Percentiles rank a stretch among this genome's conserved stretches.
phyloP scores from a whole-genome alignment of 2,329 filamentous ascomycete genomes.

The Neopestalotiopsis rosae region DNA sequence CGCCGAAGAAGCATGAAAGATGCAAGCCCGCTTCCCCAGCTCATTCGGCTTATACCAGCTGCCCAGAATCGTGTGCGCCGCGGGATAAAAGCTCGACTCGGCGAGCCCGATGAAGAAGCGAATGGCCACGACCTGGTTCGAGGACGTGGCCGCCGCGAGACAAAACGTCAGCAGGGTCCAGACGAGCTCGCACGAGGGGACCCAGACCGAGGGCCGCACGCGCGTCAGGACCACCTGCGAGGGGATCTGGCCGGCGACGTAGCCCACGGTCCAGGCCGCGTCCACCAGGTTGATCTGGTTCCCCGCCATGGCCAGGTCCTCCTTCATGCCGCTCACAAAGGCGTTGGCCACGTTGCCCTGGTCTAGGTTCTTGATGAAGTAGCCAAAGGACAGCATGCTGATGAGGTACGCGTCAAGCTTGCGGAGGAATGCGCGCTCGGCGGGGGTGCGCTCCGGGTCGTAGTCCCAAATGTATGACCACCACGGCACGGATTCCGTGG shows the following conservation, averaged over 20 bases:
- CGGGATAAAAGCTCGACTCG: conserved; percentile 46
- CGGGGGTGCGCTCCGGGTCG: conserved; percentile 27
- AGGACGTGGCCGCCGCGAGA: conserved; percentile 35
- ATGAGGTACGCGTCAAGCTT: conserved; percentile 31
- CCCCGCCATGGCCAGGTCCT: conserved; percentile 38
- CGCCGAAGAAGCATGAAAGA: conserved; percentile 55
- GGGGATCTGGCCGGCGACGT: conserved; percentile 44
- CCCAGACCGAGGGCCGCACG: conserved; percentile 48
- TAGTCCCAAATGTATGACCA: conserved; percentile 32
- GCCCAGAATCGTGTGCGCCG: conserved; percentile 49
- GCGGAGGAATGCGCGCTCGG: conserved; percentile 29
- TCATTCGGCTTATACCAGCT: conserved; percentile 49
- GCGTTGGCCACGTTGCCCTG: conserved; percentile 30
- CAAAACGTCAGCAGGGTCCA: conserved; percentile 43
- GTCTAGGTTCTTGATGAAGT: conserved; percentile 33
- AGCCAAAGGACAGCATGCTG: conserved; percentile 30
- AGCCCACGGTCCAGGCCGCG: conserved; percentile 43
- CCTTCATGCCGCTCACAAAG: conserved; percentile 40
- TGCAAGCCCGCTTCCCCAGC: conserved; percentile 55
- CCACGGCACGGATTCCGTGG: conserved; percentile 24
- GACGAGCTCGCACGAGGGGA: conserved; percentile 44
- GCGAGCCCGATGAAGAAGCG: conserved; percentile 50
- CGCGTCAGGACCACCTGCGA: conserved; percentile 44
- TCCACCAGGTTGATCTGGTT: conserved; percentile 43
- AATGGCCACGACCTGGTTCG: conserved; percentile 44